phyloP scores from a whole-genome alignment of 1,139 yeast genomes.

The Scheffersomyces insectosa region DNA sequence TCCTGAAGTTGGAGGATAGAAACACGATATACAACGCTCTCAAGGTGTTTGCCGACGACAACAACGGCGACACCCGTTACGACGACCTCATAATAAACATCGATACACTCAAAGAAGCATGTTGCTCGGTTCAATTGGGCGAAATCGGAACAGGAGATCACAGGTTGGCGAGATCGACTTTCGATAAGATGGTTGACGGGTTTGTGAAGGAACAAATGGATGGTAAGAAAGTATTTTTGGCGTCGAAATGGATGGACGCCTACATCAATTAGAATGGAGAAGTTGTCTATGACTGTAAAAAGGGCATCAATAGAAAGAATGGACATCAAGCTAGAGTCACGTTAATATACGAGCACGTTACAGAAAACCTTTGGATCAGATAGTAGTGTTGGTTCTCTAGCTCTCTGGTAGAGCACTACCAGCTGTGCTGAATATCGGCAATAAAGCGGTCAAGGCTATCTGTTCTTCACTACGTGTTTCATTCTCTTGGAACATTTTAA shows the following conservation, averaged over 20 bases:
- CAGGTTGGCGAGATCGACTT: constrained; percentile 53
- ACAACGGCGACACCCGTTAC: constrained; percentile 16
- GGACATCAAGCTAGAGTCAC: no score
- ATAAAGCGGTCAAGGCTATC: no score
- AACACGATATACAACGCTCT: constrained; percentile 65
- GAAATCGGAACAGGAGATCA: constrained; percentile 48
- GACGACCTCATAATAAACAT: constrained; percentile 46
- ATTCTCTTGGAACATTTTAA: neutral
- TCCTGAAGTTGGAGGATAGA: constrained; percentile 59
- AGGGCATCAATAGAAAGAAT: neutral
- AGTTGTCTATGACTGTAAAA: neutral
- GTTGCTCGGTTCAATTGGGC: constrained; percentile 47
- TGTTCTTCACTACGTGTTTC: neutral
- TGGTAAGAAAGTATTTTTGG: constrained; percentile 57
- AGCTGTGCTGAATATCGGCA: no score
- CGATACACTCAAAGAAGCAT: constrained; percentile 50
- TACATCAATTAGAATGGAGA: constrained; percentile 35
- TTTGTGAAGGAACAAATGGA: constrained; percentile 59
- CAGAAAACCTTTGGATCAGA: constrained; percentile 15
- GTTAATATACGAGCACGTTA: constrained; percentile 8
- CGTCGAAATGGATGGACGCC: constrained; percentile 62
- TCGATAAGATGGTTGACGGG: constrained; percentile 53
- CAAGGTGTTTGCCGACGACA: constrained; percentile 52
- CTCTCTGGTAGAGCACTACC: no score
- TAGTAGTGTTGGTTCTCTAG: neutral